Base-by-base conservation (phyloP, 345 rosid genomes). In the Aegle marmelos region DNA sequence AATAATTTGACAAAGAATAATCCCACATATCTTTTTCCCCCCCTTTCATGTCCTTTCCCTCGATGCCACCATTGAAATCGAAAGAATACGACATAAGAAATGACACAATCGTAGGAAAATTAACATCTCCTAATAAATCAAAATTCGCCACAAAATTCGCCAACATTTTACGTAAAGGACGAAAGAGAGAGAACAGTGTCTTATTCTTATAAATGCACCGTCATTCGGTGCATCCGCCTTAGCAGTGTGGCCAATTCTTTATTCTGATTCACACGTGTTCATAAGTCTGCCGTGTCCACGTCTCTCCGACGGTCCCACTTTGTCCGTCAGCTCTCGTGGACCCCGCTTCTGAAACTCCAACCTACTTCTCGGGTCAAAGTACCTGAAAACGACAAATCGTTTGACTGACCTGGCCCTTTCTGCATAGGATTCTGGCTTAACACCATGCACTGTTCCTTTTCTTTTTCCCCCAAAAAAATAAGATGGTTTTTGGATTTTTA, bases 161-260 rank as follows among this genome's bases (percentile, higher is more conserved):
- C 2, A 25, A 24, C 8, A 0, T 65, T 66, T 54, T 7, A 22
- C 58, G 8, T 5, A 10, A 0, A 69, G 53, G 73, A 73, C 73
- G 50, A 25, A 48, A 5, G 19, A 56, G 19, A 56, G 65, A 58
- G n/a, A 9, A 72, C 65, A 70, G 41, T 16, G 9, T 13, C 68
- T 73, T 19, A 17, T 5, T 17, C 68, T 73, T 19, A 17, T 37
- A 75, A 75, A 78, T 76, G 86, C 82, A 78, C 86, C 84, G 84
- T 78, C 86, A 54, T 68, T 72, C 79, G 66, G 45, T 75, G 82
- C 73, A 68, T 76, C 72, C 60, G 0, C 19, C 36, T 13, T 16
- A 7, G 10, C 19, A 34, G 17, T 1, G 3, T 0, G 24, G 33
- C 59, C 58, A 69, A 36, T 28, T 14, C 21, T 1, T n/a, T 16